Evolutionary conservation across 805 yeast genomes (phyloP).

Genomic region (Wickerhamomyces xylosicus): DNA sequence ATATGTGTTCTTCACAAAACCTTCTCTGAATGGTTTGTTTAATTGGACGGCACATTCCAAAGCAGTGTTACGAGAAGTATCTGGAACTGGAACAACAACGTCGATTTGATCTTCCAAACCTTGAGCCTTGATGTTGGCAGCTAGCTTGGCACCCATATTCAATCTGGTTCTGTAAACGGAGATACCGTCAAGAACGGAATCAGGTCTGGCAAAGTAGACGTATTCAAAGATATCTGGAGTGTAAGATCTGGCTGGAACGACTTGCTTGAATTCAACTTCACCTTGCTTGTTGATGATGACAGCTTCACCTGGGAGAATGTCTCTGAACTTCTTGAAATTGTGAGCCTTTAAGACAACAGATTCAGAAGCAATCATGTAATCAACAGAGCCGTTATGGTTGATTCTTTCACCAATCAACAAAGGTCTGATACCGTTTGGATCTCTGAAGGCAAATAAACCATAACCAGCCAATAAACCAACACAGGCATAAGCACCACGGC

Average conservation of each 20-base stretch:
- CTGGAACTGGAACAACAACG: constrained; percentile 97
- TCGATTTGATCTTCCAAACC: constrained; percentile 56
- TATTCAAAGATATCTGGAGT: constrained; percentile 96
- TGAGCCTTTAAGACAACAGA: constrained; percentile 92
- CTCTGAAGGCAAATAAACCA: constrained; percentile 92
- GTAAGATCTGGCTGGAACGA: constrained; percentile 65
- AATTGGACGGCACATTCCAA: constrained; percentile 80
- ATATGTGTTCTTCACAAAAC: constrained; percentile 92
- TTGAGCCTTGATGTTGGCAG: constrained; percentile 51
- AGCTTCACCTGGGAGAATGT: constrained; percentile 91
- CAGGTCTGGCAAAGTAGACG: constrained; percentile 97
- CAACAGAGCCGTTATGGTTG: constrained; percentile 58
- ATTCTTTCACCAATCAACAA: constrained; percentile 75
- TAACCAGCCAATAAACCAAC: constrained; percentile 92
- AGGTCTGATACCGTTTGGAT: constrained; percentile 95
- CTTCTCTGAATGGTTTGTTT: constrained; percentile 85
- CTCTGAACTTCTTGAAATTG: constrained; percentile 71
- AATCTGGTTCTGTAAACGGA: constrained; percentile 89
- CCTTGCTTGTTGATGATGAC: constrained; percentile 79
- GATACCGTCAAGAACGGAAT: constrained; percentile 92
- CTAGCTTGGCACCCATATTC: constrained; percentile 88
- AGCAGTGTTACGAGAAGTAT: constrained; percentile 94
- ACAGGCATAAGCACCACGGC: constrained; percentile 97
- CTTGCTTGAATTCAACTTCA: constrained; percentile 77
- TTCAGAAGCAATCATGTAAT: constrained; percentile 93